Evolutionary conservation across 441 rosid species (phyloP), one percentile per base, ranked within the genome.

Genomic region (Gossypium aridum): DNA sequence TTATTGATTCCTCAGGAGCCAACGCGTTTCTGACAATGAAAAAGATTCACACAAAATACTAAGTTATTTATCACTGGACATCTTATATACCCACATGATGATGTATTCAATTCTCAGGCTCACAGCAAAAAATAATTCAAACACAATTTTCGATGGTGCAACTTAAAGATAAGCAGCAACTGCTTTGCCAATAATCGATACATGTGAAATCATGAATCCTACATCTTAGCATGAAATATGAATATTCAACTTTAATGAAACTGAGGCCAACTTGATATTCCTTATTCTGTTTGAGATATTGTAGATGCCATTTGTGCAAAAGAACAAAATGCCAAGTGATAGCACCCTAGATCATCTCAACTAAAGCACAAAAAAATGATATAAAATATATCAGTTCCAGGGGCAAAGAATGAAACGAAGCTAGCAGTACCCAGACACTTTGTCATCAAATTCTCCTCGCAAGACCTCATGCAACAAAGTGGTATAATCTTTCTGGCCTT

Each of bases 371-470:
- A 68, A 66, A 4, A 25, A 39, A 55, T 49, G 64, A 65, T 25
- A 53, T 6, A 8, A 51, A 12, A 49, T 25, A 31, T n/a, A 76
- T 66, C 43, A 63, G 60, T 49, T 74, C 47, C 20, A 73, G 68
- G 74, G 39, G 65, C 14, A 80, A 77, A 54, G 70, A 66, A 19
- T 6, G 55, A 73, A 73, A 79, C 26, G 73, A 59, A 45, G 37
- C 61, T 69, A 49, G 39, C 31, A 75, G 74, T 88, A 96, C 99
- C 98, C 88, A 66, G 91, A 87, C 77, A 75, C 68, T 80, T 83
- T 87, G 77, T 85, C 88, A 23, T 76, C 84, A 83, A 83, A 79
- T 80, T 88, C 90, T 84, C 89, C 95, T 61, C 78, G 91, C 78
- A 91, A 80, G 76, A 85, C 78, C 75, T 96, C 94, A 45, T 79